These are phyloP conservation scores for Conoideocrella luteorostrata DNA, from an alignment of 2,329 filamentous ascomycete species.

Conservation along the genomic window DNA sequence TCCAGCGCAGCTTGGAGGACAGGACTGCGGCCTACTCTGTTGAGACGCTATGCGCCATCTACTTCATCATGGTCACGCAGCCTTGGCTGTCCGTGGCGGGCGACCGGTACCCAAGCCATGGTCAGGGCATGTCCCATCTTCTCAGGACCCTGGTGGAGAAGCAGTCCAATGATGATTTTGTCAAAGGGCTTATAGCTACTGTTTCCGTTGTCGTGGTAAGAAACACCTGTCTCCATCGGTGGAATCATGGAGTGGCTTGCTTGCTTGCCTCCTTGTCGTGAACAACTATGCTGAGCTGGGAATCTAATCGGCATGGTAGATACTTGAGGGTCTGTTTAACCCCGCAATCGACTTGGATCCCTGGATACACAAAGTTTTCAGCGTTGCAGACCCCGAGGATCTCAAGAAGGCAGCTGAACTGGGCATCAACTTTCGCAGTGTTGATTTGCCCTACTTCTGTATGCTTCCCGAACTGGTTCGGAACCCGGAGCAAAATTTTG, in stretches of 20 bases:
- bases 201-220: conserved; percentile 27
- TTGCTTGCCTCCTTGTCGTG: no score
- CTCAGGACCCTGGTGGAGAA: conserved; percentile 20
- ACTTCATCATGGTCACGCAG: conserved; percentile 29
- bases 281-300: no score
- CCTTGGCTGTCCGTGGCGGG: conserved; percentile 25
- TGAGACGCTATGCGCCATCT: conserved; percentile 30
- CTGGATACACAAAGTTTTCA: conserved; percentile 13
- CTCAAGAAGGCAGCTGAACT: neutral
- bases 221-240: no score
- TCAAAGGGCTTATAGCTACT: conserved; percentile 22
- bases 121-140: conserved; percentile 25
- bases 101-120: conserved; percentile 21
- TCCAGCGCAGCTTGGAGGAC: conserved; percentile 21
- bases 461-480: conserved; percentile 15
- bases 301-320: no score
- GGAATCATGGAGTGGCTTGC: no score
- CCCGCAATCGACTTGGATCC: conserved; percentile 17
- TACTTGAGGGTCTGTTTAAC: conserved; percentile 26
- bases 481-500: conserved; percentile 13
- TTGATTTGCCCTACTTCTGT: conserved; percentile 11
- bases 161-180: conserved; percentile 20
- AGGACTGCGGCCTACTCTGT: conserved; percentile 19
- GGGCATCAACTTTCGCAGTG: conserved; percentile 1
- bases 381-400: neutral